Conservation (phyloP, 1,139 yeast genomes). For the Diutina catenulata region DNA sequence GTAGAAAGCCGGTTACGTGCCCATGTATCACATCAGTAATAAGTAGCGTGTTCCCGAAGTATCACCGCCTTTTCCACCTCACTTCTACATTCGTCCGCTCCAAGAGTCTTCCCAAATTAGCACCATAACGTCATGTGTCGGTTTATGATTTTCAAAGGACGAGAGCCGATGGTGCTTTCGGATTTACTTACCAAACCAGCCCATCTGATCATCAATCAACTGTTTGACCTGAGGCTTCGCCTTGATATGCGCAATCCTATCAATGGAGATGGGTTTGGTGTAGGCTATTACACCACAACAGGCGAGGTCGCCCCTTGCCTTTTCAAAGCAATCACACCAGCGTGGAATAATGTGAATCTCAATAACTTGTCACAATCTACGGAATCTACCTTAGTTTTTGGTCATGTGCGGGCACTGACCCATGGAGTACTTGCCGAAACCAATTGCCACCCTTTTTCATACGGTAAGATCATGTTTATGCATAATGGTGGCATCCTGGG, state of each 20-base stretch:
- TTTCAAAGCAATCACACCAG: conserved; percentile 91
- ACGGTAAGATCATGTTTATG: conserved; percentile 86
- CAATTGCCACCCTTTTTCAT: conserved; percentile 90
- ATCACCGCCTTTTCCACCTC: too few species aligned
- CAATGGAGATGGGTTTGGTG: conserved; percentile 97
- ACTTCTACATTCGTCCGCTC: too few species aligned
- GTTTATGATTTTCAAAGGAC: conserved; percentile 38
- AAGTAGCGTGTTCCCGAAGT: too few species aligned
- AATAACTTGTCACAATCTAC: conserved; percentile 83
- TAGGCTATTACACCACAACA: conserved; percentile 76
- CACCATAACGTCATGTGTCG: conserved; percentile 41
- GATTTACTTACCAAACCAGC: conserved; percentile 90
- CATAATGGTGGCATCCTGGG: conserved; percentile 88
- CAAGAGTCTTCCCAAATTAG: too few species aligned
- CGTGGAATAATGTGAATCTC: conserved; percentile 92
- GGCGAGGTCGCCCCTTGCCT: conserved; percentile 36
- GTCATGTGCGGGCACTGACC: conserved; percentile 93
- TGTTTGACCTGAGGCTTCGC: conserved; percentile 81
- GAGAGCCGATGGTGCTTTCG: conserved; percentile 73
- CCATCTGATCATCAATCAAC: conserved; percentile 92
- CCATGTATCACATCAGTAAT: too few species aligned
- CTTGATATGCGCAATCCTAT: conserved; percentile 84
- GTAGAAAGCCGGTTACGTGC: too few species aligned
- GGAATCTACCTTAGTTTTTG: conserved; percentile 73
- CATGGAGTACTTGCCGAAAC: conserved; percentile 91